Percentiles rank a stretch among this genome's conserved stretches.
phyloP scores from a whole-genome alignment of 495 filamentous ascomycete species.

The Neohortaea acidophila region DNA sequence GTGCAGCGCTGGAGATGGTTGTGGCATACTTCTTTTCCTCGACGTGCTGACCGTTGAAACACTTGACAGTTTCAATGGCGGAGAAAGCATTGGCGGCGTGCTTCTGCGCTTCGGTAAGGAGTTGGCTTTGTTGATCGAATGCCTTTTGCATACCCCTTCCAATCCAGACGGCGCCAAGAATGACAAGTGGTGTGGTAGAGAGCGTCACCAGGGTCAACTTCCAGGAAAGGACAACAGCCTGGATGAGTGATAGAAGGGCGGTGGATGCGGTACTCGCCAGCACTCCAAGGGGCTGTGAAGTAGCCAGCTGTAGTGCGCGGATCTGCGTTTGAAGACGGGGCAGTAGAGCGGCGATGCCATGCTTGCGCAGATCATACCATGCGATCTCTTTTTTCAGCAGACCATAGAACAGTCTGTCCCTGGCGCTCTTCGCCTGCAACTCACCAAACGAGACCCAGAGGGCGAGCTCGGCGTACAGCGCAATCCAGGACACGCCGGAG shows the following conservation, averaged over 20 bases:
- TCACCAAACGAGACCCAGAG: slow-evolving; percentile 67
- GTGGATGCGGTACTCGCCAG: slow-evolving; percentile 46
- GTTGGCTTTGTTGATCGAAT: slow-evolving; percentile 51
- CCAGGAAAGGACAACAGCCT: slow-evolving; percentile 72
- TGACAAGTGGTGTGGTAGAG: slow-evolving; percentile 54
- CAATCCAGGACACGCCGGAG: slow-evolving; percentile 46
- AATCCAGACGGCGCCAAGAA: slow-evolving; percentile 40
- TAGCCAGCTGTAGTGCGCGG: slow-evolving; percentile 65
- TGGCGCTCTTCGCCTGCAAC: slow-evolving; percentile 52
- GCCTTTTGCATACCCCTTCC: slow-evolving; percentile 46
- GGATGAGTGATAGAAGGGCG: slow-evolving; percentile 42
- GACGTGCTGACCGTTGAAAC: slow-evolving; percentile 58
- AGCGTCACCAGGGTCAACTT: slow-evolving; percentile 72
- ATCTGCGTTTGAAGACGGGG: slow-evolving; percentile 59
- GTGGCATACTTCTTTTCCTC: slow-evolving; percentile 51
- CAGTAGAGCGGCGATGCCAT: slow-evolving; percentile 59
- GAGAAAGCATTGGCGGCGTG: slow-evolving; percentile 50
- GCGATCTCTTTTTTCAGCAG: slow-evolving; percentile 56
- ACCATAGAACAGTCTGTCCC: slow-evolving; percentile 47
- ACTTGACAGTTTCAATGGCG: slow-evolving; percentile 77
- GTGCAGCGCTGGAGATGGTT: slow-evolving; percentile 43
- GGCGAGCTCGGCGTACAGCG: slow-evolving; percentile 47
- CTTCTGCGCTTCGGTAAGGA: slow-evolving; percentile 59
- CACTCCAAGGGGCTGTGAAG: slow-evolving; percentile 63
- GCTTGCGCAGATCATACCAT: slow-evolving; percentile 66